These are phyloP conservation scores for Colletotrichum orchidophilum DNA, from an alignment of 2,329 filamentous ascomycete species.

Conservation along the genomic window DNA sequence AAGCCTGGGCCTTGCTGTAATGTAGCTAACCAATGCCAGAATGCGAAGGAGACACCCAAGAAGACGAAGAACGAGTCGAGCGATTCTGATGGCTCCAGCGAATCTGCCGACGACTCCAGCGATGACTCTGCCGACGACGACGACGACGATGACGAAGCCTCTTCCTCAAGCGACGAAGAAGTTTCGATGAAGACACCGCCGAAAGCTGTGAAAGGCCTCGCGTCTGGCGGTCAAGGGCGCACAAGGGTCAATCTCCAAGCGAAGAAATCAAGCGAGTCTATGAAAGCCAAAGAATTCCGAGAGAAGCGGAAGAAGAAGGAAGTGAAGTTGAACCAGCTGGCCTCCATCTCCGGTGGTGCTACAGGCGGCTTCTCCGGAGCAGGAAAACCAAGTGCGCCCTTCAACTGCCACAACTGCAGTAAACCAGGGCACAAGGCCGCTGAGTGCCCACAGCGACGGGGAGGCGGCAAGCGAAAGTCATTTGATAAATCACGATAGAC, in stretches of 20 bases:
- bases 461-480: slow-evolving; percentile 23
- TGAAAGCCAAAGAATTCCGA: slow-evolving; percentile 60
- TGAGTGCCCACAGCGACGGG: slow-evolving; percentile 58
- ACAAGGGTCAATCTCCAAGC: slow-evolving; percentile 33
- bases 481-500: slow-evolving; percentile 11
- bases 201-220: slow-evolving; percentile 37
- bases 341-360: slow-evolving; percentile 63
- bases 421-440: slow-evolving; percentile 67
- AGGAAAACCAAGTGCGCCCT: slow-evolving; percentile 23
- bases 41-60: slow-evolving; percentile 28
- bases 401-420: slow-evolving; percentile 70
- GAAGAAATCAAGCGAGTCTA: slow-evolving; percentile 51
- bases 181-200: slow-evolving; percentile 5
- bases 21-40: slow-evolving; percentile 31
- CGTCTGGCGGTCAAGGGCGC: slow-evolving; percentile 22
- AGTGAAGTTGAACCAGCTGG: slow-evolving; percentile 70
- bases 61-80: slow-evolving; percentile 33
- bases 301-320: slow-evolving; percentile 72
- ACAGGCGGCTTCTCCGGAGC: slow-evolving; percentile 30
- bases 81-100: slow-evolving; percentile 38
- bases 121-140: slow-evolving; percentile 26
- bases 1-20: neutral
- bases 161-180: slow-evolving; percentile 2
- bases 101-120: slow-evolving; percentile 24
- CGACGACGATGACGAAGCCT: slow-evolving; percentile 26